These are phyloP conservation scores for Leccinum fuscescens DNA, from an alignment of 1,284 basidiomycete genomes.

Conservation along the genomic window DNA sequence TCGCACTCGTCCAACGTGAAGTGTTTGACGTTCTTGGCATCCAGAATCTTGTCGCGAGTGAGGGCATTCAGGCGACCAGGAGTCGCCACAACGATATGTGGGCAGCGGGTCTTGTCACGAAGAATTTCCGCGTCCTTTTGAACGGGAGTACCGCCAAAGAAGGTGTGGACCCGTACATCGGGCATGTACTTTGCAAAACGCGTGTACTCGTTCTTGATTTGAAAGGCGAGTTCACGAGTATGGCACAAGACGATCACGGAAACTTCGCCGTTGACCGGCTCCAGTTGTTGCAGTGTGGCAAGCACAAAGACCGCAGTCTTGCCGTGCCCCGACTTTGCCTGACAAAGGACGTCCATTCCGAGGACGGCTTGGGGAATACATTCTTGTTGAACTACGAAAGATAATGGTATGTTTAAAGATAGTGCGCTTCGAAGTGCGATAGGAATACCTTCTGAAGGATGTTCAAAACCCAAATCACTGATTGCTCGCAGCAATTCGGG, in stretches of 20 bases:
- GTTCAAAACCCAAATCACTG: slow-evolving; percentile 98
- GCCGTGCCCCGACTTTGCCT: slow-evolving; percentile 99
- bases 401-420: neutral
- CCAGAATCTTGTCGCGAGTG: slow-evolving; percentile 88
- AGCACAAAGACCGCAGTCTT: slow-evolving; percentile 99
- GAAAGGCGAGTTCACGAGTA: slow-evolving; percentile 98
- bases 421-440: neutral
- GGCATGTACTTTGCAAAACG: slow-evolving; percentile 99
- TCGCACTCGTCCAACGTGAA: slow-evolving; percentile 99
- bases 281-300: slow-evolving; percentile 96
- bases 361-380: slow-evolving; percentile 99
- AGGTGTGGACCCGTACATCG: slow-evolving; percentile 94
- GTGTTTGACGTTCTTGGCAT: slow-evolving; percentile 94
- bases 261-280: slow-evolving; percentile 97
- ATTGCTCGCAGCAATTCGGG: slow-evolving; percentile 92
- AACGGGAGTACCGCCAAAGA: slow-evolving; percentile 97
- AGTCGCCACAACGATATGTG: slow-evolving; percentile 98
- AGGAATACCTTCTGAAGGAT: slow-evolving; percentile 93
- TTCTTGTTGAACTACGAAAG: slow-evolving; percentile 90
- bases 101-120: slow-evolving; percentile 96
- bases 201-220: slow-evolving; percentile 99
- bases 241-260: slow-evolving; percentile 98
- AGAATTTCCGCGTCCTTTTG: slow-evolving; percentile 92
- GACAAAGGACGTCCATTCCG: slow-evolving; percentile 99
- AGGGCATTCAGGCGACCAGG: slow-evolving; percentile 95